phyloP scores from a whole-genome alignment of 106 monocot genomes.

The Agapanthus africanus region DNA sequence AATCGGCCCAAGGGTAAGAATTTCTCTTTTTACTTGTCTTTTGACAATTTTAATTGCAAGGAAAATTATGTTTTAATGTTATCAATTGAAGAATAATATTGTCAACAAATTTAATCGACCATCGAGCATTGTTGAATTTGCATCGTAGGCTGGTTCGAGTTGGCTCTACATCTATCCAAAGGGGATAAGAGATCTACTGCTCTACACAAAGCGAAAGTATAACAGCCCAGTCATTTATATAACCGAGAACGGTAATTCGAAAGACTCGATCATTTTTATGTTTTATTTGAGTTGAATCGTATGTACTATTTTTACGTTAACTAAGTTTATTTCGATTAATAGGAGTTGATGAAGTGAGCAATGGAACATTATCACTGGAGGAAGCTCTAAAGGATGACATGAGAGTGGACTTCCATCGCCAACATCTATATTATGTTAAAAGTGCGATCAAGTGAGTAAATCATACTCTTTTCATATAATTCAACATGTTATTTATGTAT shows the following conservation, averaged over 20 bases:
- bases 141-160: conserved; percentile 16
- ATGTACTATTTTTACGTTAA: neutral
- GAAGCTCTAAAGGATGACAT: conserved; percentile 47
- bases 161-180: conserved; percentile 65
- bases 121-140: neutral
- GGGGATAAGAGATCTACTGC: conserved; percentile 57
- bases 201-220: conserved; percentile 53
- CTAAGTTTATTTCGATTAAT: neutral
- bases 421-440: conserved; percentile 17
- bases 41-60: too few relatives aligned
- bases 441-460: conserved; percentile 46
- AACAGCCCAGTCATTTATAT: conserved; percentile 65
- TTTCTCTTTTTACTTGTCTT: too few relatives aligned
- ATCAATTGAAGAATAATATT: neutral
- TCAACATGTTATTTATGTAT: too few relatives aligned
- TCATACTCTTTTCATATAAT: neutral
- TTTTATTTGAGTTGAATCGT: neutral
- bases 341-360: conserved; percentile 32
- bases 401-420: conserved; percentile 33
- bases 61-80: neutral
- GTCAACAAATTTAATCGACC: too few relatives aligned
- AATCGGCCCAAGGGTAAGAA: conserved; percentile 13
- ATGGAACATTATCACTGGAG: conserved; percentile 27
- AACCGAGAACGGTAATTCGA: conserved; percentile 65
- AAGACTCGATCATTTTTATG: neutral